Evolutionary conservation across 306 rosid species (phyloP), one percentile per base, ranked within the genome.

Genomic region (Trifolium subterraneum): DNA sequence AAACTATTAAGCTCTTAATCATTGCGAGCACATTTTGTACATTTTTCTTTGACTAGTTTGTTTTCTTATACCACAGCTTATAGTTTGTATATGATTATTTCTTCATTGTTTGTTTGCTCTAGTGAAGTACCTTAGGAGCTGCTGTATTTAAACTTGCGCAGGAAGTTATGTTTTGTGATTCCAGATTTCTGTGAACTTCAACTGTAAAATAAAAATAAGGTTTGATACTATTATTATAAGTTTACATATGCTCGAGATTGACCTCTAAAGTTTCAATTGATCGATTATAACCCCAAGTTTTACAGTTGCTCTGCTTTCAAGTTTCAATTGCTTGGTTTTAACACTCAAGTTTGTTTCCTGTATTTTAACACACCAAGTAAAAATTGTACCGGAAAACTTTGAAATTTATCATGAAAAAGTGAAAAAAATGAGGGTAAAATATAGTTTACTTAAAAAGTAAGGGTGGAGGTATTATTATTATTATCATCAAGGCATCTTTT

Each of bases 81-180:
- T 72, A 65, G 79, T 31, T 62, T 78, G 80, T 86, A 79, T 25
- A 86, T 82, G 75, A 16, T 73, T 80, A 59, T 65, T 63, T 75
- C 77, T 64, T 69, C 55, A 15, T 1, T 50, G 16, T 50, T 20
- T 62, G n/a, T 66, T 76, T 12, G 36, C 74, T 50, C 39, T 58
- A 10, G 38, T 35, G 58, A 56, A 76, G 74, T 76, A 64, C 62
- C 11, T 35, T 39, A 67, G 47, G 25, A 45, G 44, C 18, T 47
- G 52, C 54, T 69, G 36, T 70, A 63, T 62, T 63, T 39, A 63
- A 55, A 72, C 45, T 54, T 65, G 36, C 50, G 64, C 11, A 29
- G 22, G 44, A 65, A 39, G 9, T 73, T 64, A 39, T 55, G 61
- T 19, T 39, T 44, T 22, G 4, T 70, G 71, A 14, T 13, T 78